These are phyloP conservation scores for Isoetes engelmannii DNA, from an alignment of 83 land plant genomes.

Conservation along the genomic window DNA sequence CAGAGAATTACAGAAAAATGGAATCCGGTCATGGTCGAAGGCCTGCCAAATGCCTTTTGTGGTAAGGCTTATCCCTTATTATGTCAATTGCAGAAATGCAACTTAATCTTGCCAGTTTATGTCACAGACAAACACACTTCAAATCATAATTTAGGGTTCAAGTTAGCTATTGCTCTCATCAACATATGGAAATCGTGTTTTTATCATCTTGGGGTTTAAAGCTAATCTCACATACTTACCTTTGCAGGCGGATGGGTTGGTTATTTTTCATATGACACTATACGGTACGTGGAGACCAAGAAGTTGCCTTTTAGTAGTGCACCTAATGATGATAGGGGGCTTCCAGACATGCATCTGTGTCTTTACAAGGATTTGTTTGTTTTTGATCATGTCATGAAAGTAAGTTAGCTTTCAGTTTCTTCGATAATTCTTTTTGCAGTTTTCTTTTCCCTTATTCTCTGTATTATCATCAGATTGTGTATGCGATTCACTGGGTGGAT, in stretches of 20 bases:
- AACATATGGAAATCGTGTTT: too few relatives aligned
- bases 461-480: constrained; percentile 45
- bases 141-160: too few relatives aligned
- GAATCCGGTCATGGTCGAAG: constrained; percentile 65
- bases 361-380: constrained; percentile 89
- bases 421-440: not conserved
- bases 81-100: not conserved
- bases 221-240: not conserved
- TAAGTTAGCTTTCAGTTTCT: constrained; percentile 17
- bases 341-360: constrained; percentile 90
- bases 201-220: too few relatives aligned
- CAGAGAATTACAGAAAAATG: constrained; percentile 51
- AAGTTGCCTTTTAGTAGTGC: constrained; percentile 81
- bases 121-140: too few relatives aligned
- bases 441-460: not conserved
- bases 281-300: constrained; percentile 88
- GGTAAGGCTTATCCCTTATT: constrained; percentile 39
- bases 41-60: constrained; percentile 86
- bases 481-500: constrained; percentile 80
- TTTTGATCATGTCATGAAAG: constrained; percentile 98
- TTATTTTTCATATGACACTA: constrained; percentile 93
- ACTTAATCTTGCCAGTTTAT: too few relatives aligned
- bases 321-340: constrained; percentile 78
- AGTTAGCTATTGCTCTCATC: too few relatives aligned
- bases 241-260: constrained; percentile 97